Conservation (phyloP, 129 eudicot species). For the Saussurea involucrata region DNA sequence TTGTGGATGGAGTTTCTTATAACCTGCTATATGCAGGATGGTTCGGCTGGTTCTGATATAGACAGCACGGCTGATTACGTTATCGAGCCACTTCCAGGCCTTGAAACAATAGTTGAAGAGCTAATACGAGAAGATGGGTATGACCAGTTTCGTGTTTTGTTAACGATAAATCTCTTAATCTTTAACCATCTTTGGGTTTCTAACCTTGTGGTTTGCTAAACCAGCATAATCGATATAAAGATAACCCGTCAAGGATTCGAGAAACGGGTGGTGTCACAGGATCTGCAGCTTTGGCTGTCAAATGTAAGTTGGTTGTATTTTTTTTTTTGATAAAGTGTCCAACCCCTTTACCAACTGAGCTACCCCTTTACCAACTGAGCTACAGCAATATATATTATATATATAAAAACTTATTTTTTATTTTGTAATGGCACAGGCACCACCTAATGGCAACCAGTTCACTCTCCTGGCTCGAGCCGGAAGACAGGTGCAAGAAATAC, state of each 20-base stretch:
- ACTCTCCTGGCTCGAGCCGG: slow-evolving; percentile 98
- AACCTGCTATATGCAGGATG: slow-evolving; percentile 43
- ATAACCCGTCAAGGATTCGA: slow-evolving; percentile 95
- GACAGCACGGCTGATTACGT: slow-evolving; percentile 24
- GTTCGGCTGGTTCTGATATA: slow-evolving; percentile 28
- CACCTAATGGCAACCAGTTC: slow-evolving; percentile 60
- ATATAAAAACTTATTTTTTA: not conserved
- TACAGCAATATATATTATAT: too few species aligned
- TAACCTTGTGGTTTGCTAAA: slow-evolving; percentile 1
- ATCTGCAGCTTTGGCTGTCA: slow-evolving; percentile 96
- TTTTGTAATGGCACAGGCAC: slow-evolving; percentile 49
- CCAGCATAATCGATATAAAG: slow-evolving; percentile 62
- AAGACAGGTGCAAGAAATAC: slow-evolving; percentile 97
- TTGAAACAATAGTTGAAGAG: slow-evolving; percentile 68
- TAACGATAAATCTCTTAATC: not conserved
- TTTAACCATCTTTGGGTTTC: slow-evolving; percentile 1
- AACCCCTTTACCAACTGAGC: too few species aligned
- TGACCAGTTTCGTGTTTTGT: slow-evolving; percentile 1
- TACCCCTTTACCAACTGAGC: too few species aligned
- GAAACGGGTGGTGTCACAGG: slow-evolving; percentile 94
- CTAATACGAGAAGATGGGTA: slow-evolving; percentile 89
- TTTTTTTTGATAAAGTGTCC: too few species aligned
- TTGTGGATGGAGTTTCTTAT: not conserved
- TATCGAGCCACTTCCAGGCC: slow-evolving; percentile 96
- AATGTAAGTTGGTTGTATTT: slow-evolving; percentile 54